Conservation (phyloP, 148 eudicot species). For the Chenopodium berlandieri region DNA sequence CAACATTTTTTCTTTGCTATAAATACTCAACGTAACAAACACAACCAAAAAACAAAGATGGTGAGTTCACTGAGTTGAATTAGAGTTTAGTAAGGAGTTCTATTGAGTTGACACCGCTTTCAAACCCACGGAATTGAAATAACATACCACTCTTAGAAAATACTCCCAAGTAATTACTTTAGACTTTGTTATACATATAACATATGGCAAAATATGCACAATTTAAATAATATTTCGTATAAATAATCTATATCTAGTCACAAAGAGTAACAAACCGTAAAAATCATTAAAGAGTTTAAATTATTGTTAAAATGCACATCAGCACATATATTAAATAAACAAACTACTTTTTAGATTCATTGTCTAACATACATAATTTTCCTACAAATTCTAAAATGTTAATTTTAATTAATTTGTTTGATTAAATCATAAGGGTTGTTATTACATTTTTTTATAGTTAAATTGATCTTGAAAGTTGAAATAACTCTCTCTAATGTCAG, state of each 20-base stretch:
- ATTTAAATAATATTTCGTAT: neutral
- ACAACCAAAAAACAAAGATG: neutral
- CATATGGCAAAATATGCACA: neutral
- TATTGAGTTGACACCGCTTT: conserved; percentile 19
- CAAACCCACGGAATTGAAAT: conserved; percentile 16
- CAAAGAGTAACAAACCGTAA: neutral
- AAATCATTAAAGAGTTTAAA: neutral
- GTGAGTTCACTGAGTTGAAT: conserved; percentile 5
- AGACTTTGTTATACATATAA: neutral
- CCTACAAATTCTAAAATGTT: neutral
- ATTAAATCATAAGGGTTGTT: too few relatives aligned
- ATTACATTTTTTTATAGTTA: too few relatives aligned
- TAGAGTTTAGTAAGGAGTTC: conserved; percentile 7
- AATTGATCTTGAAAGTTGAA: too few relatives aligned
- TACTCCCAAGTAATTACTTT: neutral
- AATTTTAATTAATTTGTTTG: neutral
- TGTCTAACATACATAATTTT: neutral
- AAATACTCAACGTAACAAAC: conserved; percentile 14
- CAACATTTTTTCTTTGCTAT: conserved; percentile 5
- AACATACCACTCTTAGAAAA: conserved; percentile 7
- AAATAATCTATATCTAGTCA: neutral
- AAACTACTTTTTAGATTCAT: neutral
- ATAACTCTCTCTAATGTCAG: too few relatives aligned
- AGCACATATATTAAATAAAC: neutral
- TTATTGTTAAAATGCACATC: neutral